Conservation (phyloP, 345 rosid genomes). For the Erysimum cheiranthoides region DNA sequence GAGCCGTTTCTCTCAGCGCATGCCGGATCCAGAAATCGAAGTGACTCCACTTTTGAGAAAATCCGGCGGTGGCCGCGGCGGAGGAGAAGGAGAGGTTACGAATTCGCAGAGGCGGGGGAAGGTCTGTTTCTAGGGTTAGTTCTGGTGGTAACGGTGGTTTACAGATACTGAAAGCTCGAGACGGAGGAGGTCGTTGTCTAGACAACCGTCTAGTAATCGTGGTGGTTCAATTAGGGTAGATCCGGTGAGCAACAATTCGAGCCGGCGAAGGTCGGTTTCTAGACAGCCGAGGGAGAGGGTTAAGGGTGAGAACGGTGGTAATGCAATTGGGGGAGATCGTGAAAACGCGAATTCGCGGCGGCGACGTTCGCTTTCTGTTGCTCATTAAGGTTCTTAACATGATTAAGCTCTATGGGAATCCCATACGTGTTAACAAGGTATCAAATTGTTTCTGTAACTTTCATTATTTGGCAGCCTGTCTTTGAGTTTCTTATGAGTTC, state of each 20-base stretch:
- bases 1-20: slow-evolving; percentile 78
- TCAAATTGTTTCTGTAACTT: neutral
- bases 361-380: slow-evolving; percentile 79
- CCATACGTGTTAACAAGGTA: slow-evolving; percentile 98
- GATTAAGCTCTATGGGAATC: slow-evolving; percentile 96
- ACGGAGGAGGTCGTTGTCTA: slow-evolving; percentile 78
- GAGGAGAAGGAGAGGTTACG: slow-evolving; percentile 32
- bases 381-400: slow-evolving; percentile 96
- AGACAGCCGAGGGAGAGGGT: slow-evolving; percentile 42
- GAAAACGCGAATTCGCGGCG: slow-evolving; percentile 51
- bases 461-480: neutral
- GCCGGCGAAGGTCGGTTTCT: slow-evolving; percentile 40
- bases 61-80: slow-evolving; percentile 25
- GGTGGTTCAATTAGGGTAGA: slow-evolving; percentile 12
- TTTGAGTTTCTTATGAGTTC: neutral
- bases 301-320: slow-evolving; percentile 30
- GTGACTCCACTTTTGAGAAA: slow-evolving; percentile 50
- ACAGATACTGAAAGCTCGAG: slow-evolving; percentile 51
- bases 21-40: slow-evolving; percentile 52
- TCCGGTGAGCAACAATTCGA: slow-evolving; percentile 15
- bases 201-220: slow-evolving; percentile 31
- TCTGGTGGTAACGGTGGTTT: slow-evolving; percentile 52
- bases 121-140: slow-evolving; percentile 82
- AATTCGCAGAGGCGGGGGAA: slow-evolving; percentile 71
- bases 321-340: slow-evolving; percentile 42